Base-by-base conservation (phyloP, 257 asterid species). In the Parsonsia alboflavescens region DNA sequence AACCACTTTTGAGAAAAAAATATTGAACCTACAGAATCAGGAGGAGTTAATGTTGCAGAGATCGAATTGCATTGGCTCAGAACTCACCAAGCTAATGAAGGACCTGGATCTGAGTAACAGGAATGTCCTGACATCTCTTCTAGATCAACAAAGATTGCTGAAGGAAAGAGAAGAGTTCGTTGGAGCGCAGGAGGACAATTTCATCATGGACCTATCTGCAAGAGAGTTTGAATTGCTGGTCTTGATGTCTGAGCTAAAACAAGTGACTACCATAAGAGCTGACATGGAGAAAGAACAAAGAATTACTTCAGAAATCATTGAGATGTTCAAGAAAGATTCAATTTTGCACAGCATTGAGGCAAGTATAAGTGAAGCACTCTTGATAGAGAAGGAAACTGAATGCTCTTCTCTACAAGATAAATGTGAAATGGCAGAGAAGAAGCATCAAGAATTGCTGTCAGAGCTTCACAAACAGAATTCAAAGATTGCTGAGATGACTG, bases 1-100 rank as follows among this genome's bases (percentile, higher is more conserved):
- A 59, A 73, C 82, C 71, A 79, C 82, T 72, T 92, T 90, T 74
- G 92, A 90, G 81, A 84, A 88, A 85, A 92, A 87, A 83, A 88
- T 95, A 79, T 73, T 80, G 53, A 87, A 86, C 82, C 75, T 95
- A 70, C 97, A 87, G 82, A 68, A 73, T 73, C 96, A 86, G 78
- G 98, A 95, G 79, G 96, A 92, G 88, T 61, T 83, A 81, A 90
- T 92, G 96, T 81, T 92, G 84, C 87, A 86, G 76, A 87, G 90
- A 83, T 91, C 97, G 16, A 87, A 86, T 69, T 86, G 82, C 80
- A 83, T 95, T 77, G 97, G 98, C 46, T 88, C 86, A 77, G 96
- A 95, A 70, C 88, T 95, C 75, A 85, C 87, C 36, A 66, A 61
- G 73, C 75, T 95, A 69, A 84, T 89, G 89, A 87, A 79, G 88